Percentiles rank a stretch among this genome's conserved stretches.
These are phyloP conservation scores for Geotrichum europaeum DNA, from an alignment of 1,139 yeast species.

Conservation along the genomic window DNA sequence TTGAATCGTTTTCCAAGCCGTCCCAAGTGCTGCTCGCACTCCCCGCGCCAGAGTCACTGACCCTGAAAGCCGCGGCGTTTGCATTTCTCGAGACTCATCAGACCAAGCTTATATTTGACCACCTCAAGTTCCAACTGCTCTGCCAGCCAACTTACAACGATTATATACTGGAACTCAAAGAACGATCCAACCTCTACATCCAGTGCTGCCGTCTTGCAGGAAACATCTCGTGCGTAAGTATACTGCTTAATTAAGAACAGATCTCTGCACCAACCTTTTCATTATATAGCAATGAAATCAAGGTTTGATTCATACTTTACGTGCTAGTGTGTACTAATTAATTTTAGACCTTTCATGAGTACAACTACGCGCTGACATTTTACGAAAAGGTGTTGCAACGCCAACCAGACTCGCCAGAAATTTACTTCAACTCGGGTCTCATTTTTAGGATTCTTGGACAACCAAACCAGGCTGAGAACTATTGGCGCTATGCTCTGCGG, in stretches of 20 bases:
- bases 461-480: slow-evolving; percentile 21
- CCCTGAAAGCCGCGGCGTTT: slow-evolving; percentile 1
- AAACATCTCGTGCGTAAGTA: slow-evolving; percentile 27
- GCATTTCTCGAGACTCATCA: slow-evolving; percentile 14
- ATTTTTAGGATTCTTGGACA: slow-evolving; percentile 21
- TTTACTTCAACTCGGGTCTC: slow-evolving; percentile 25
- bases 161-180: neutral
- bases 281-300: too few relatives aligned
- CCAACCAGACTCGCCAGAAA: slow-evolving; percentile 24
- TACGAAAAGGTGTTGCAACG: slow-evolving; percentile 17
- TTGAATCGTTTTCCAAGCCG: slow-evolving; percentile 5
- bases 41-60: slow-evolving; percentile 7
- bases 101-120: slow-evolving; percentile 7
- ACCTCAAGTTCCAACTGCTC: neutral
- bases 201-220: slow-evolving; percentile 29
- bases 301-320: neutral
- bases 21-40: neutral
- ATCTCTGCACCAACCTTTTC: neutral
- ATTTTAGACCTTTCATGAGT: slow-evolving; percentile 11
- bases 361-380: slow-evolving; percentile 18
- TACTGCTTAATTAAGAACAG: neutral
- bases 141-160: neutral
- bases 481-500: slow-evolving; percentile 24
- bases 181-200: slow-evolving; percentile 14
- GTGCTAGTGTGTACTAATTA: slow-evolving; percentile 1